Percentiles rank a stretch among this genome's conserved stretches.
Conservation (phyloP, 805 yeast genomes). For the Scheffersomyces coipomensis region DNA sequence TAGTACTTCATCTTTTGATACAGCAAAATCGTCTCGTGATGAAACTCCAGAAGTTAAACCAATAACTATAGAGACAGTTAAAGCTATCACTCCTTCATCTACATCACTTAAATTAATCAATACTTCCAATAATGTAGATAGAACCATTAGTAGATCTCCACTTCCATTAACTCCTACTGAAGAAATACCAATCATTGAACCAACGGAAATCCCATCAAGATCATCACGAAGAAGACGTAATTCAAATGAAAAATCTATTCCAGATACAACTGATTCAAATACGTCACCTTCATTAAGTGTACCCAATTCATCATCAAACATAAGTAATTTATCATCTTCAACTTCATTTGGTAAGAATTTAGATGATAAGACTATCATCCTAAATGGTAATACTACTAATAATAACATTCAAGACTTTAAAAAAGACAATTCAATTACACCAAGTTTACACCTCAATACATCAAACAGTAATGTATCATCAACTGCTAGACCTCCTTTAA, state of each 20-base stretch:
- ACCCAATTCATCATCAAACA: not conserved
- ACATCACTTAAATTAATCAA: not conserved
- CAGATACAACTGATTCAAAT: not conserved
- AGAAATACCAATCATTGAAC: not conserved
- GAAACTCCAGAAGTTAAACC: not conserved
- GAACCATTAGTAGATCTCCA: not conserved
- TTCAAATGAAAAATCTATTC: constrained; percentile 5
- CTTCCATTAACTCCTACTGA: not conserved
- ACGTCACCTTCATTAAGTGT: constrained; percentile 1
- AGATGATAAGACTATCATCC: not conserved
- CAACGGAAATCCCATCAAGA: constrained; percentile 17
- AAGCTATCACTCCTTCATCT: not conserved
- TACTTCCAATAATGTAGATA: not conserved
- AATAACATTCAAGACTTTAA: too few relatives aligned
- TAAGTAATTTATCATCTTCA: not conserved
- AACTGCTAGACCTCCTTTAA: too few relatives aligned
- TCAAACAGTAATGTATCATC: too few relatives aligned
- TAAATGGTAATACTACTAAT: not conserved
- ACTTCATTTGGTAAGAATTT: not conserved
- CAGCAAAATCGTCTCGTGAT: not conserved
- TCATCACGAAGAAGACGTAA: constrained; percentile 19
- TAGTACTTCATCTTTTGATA: not conserved
- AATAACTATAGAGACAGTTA: not conserved
- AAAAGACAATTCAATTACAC: too few relatives aligned
- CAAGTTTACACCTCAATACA: too few relatives aligned